Conservation (phyloP, 148 eudicot genomes). For the Rhododendron ferrugineum region DNA sequence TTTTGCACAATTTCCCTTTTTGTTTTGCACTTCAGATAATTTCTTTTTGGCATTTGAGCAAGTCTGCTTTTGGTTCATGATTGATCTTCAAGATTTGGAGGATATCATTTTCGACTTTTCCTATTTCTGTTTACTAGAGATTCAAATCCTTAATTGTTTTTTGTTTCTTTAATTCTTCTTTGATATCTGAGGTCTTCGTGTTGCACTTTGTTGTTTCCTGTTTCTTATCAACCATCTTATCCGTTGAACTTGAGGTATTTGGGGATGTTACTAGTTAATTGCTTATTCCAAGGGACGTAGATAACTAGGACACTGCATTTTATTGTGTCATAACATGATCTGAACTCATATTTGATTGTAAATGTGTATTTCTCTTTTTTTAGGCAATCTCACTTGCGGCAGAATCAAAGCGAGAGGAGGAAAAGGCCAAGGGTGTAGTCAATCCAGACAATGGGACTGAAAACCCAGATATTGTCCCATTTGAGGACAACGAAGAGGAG, state of each 20-base stretch:
- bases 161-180: neutral
- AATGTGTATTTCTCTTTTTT: neutral
- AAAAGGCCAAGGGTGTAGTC: slow-evolving; percentile 74
- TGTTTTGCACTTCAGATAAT: neutral
- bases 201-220: neutral
- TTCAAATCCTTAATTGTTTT: neutral
- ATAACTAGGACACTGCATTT: neutral
- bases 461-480: slow-evolving; percentile 87
- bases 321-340: neutral
- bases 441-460: slow-evolving; percentile 59
- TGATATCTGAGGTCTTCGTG: neutral
- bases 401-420: slow-evolving; percentile 85
- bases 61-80: neutral
- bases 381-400: slow-evolving; percentile 80
- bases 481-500: slow-evolving; percentile 96
- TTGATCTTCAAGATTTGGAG: neutral
- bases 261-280: neutral
- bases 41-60: neutral
- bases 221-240: neutral
- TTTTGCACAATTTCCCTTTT: neutral
- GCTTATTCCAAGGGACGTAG: neutral
- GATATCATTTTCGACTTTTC: neutral
- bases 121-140: no score
- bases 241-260: neutral
- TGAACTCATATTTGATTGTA: neutral